Evolutionary conservation across 179 eudicot genomes (phyloP).

Genomic region (Kewa caespitosa): DNA sequence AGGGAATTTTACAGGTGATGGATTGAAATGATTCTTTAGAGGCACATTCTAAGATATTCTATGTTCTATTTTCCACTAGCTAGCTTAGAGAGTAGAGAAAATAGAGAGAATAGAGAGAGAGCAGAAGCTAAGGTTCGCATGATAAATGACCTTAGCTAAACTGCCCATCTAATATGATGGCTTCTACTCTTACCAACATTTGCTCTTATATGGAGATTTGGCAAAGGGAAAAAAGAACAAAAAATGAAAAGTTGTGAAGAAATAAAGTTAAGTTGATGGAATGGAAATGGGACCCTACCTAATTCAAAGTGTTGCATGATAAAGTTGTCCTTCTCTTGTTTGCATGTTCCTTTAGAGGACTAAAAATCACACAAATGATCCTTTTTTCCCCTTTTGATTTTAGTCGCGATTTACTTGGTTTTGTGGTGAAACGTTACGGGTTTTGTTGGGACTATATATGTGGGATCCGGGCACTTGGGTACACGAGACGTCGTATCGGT

Average conservation of each 20-base stretch:
- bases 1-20: slow-evolving; percentile 31
- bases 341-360: slow-evolving; percentile 9
- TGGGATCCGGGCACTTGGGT: too few species aligned
- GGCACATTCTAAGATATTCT: slow-evolving; percentile 72
- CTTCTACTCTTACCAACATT: slow-evolving; percentile 21
- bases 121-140: slow-evolving; percentile 24
- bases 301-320: slow-evolving; percentile 25
- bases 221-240: slow-evolving; percentile 12
- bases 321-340: slow-evolving; percentile 16
- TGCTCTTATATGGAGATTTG: slow-evolving; percentile 35
- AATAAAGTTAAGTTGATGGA: slow-evolving; percentile 12
- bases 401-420: too few species aligned
- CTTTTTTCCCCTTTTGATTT: too few species aligned
- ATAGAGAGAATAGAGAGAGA: slow-evolving; percentile 16
- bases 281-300: slow-evolving; percentile 31
- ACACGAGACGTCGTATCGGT: too few species aligned
- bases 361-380: too few species aligned
- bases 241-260: too few species aligned
- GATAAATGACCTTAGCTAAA: slow-evolving; percentile 31
- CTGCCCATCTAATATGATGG: slow-evolving; percentile 20
- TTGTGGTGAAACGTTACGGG: too few species aligned
- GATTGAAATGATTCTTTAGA: slow-evolving; percentile 36
- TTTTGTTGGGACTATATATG: too few species aligned
- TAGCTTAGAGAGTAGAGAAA: slow-evolving; percentile 23
- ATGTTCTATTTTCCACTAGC: slow-evolving; percentile 46